Conservation (phyloP, 495 filamentous ascomycete genomes). For the Aspergillus coremiiformis region DNA sequence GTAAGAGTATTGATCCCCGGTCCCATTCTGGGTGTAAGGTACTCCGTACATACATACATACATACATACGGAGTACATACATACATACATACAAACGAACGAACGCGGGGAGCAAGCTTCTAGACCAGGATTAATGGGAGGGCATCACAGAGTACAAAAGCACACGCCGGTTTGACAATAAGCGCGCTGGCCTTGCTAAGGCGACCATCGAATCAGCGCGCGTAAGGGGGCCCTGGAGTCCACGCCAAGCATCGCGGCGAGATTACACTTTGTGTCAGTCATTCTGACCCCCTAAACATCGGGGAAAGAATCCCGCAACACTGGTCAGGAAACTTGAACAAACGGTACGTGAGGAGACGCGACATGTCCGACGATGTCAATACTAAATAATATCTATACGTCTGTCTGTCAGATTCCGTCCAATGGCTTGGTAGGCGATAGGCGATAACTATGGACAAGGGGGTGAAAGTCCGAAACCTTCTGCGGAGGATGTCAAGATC, state of each 20-base stretch:
- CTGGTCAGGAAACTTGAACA: conserved; percentile 2
- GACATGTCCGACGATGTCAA: conserved; percentile 1
- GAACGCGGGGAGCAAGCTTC: conserved; percentile 1
- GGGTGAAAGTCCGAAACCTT: not conserved
- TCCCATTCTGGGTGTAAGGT: conserved; percentile 1
- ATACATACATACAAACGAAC: no score
- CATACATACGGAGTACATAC: no score
- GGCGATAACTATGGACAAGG: no score
- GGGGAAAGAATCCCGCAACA: conserved; percentile 2
- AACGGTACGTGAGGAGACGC: conserved; percentile 1
- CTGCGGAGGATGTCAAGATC: not conserved
- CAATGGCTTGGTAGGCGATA: not conserved
- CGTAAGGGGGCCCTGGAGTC: conserved; percentile 15
- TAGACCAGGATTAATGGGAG: conserved; percentile 10
- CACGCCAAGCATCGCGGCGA: conserved; percentile 13
- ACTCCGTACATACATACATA: no score
- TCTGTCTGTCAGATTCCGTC: not conserved
- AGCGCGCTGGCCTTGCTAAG: conserved; percentile 20
- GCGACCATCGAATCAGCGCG: conserved; percentile 24
- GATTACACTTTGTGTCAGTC: conserved; percentile 15
- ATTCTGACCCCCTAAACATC: conserved; percentile 7
- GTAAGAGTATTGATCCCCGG: conserved; percentile 2
- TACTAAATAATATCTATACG: not conserved
- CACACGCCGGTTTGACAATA: conserved; percentile 18
- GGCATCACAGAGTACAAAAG: conserved; percentile 3